Percentiles rank a stretch among this genome's conserved stretches.
These are phyloP conservation scores for Candida takata DNA, from an alignment of 805 yeast species.

Conservation along the genomic window DNA sequence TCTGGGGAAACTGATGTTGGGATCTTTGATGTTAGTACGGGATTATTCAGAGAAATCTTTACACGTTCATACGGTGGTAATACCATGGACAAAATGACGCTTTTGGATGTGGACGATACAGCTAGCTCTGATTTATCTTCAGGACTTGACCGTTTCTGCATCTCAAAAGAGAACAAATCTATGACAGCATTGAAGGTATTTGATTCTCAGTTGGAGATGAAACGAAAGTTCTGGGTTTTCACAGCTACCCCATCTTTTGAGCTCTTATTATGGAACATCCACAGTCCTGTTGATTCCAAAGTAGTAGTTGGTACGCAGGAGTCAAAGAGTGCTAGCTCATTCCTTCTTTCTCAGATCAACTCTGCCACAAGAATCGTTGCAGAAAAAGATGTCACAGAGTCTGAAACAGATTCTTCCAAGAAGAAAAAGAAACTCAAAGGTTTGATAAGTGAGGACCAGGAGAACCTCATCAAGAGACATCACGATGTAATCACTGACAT, in stretches of 20 bases:
- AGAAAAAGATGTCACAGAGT: constrained; percentile 26
- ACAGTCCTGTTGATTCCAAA: constrained; percentile 24
- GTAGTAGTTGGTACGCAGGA: constrained; percentile 18
- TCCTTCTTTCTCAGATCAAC: constrained; percentile 26
- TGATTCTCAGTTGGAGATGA: constrained; percentile 15
- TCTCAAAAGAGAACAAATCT: constrained; percentile 5
- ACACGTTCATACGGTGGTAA: constrained; percentile 9
- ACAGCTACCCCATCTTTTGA: constrained; percentile 15
- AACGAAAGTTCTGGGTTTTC: constrained; percentile 16
- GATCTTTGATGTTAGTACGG: constrained; percentile 68
- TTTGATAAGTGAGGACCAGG: constrained; percentile 37
- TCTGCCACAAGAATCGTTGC: constrained; percentile 32
- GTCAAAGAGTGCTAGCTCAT: constrained; percentile 10
- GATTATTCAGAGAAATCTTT: constrained; percentile 46
- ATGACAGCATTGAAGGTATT: constrained; percentile 16
- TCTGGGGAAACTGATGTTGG: constrained; percentile 50
- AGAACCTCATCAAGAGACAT: constrained; percentile 37
- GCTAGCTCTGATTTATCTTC: constrained; percentile 1
- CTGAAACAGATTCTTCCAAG: constrained; percentile 5
- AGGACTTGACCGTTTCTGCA: constrained; percentile 1
- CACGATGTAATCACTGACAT: constrained; percentile 46
- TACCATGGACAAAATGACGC: constrained; percentile 15
- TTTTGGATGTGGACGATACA: constrained; percentile 13
- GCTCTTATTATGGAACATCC: constrained; percentile 33
- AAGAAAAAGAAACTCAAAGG: constrained; percentile 24